A percentile compares a stretch with the other conserved stretches of the same genome.
Conservation (phyloP, 129 eudicot species). For the Erigeron canadensis region DNA sequence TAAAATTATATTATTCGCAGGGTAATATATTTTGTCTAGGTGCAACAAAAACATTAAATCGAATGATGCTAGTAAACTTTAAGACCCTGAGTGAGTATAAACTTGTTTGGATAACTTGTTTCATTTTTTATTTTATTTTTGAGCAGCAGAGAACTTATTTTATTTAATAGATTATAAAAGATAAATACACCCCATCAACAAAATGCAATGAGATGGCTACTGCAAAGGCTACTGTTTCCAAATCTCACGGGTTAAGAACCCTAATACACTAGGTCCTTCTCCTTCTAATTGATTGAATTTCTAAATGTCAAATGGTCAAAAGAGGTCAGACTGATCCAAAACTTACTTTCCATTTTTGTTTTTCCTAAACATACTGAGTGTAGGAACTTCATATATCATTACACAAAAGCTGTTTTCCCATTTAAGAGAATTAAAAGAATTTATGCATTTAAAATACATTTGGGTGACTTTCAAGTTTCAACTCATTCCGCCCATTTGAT, state of each 20-base stretch:
- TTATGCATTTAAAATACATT: too few species aligned
- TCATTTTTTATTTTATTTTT: too few species aligned
- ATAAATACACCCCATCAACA: neutral
- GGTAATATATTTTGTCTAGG: neutral
- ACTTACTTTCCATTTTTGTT: too few species aligned
- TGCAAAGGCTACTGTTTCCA: slow-evolving; percentile 7
- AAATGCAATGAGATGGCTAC: slow-evolving; percentile 13
- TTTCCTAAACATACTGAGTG: too few species aligned
- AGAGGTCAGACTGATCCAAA: too few species aligned
- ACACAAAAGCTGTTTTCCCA: too few species aligned
- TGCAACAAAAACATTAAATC: slow-evolving; percentile 2
- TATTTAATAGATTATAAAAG: neutral
- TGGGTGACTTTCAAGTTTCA: too few species aligned
- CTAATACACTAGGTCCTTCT: neutral
- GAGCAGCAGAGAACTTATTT: too few species aligned
- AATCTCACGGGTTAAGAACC: slow-evolving; percentile 13
- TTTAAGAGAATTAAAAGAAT: too few species aligned
- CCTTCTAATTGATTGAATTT: slow-evolving; percentile 1
- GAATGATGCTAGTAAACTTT: slow-evolving; percentile 3
- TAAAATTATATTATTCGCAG: neutral
- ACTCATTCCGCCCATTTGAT: too few species aligned
- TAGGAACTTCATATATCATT: too few species aligned
- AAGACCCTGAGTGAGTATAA: neutral
- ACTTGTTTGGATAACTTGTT: neutral
- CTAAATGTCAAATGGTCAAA: neutral